phyloP scores from a whole-genome alignment of 2,329 filamentous ascomycete species.

The Stenocarpella maydis region DNA sequence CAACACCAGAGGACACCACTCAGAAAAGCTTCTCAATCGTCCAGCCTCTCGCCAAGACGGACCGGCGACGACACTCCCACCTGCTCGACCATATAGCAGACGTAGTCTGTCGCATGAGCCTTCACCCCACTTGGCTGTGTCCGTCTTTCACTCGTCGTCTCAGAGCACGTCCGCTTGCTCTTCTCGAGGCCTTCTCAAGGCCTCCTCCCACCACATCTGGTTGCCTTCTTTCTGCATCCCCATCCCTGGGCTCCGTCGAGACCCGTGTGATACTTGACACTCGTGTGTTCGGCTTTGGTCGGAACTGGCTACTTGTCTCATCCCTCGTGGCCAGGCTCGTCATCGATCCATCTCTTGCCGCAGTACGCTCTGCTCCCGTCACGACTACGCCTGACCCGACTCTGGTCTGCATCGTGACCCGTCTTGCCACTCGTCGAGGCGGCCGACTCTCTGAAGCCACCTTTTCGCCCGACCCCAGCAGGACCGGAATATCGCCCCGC shows the following conservation, averaged over 20 bases:
- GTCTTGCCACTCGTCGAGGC: slow-evolving; percentile 29
- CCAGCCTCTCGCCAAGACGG: neutral
- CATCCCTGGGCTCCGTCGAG: neutral
- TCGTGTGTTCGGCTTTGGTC: neutral
- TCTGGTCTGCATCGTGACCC: slow-evolving; percentile 29
- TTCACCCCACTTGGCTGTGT: neutral
- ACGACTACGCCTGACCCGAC: neutral
- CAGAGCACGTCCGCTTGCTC: neutral
- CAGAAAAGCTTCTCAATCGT: slow-evolving; percentile 7
- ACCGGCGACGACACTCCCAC: slow-evolving; percentile 18
- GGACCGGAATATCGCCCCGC: slow-evolving; percentile 2
- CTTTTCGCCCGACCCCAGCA: slow-evolving; percentile 15
- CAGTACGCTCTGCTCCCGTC: slow-evolving; percentile 8
- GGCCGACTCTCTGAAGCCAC: slow-evolving; percentile 21
- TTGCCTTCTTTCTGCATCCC: slow-evolving; percentile 8
- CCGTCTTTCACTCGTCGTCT: neutral
- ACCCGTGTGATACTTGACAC: slow-evolving; percentile 10
- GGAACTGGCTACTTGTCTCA: neutral
- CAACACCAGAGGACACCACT: neutral
- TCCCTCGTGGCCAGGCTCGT: neutral
- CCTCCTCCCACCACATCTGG: neutral
- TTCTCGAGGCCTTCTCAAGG: neutral
- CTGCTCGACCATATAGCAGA: neutral
- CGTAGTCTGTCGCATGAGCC: slow-evolving; percentile 2
- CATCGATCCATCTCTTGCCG: slow-evolving; percentile 11